A percentile compares a stretch with the other conserved stretches of the same genome.
These are phyloP conservation scores for Aspergillus alliaceus DNA, from an alignment of 2,329 filamentous ascomycete species.

Conservation along the genomic window DNA sequence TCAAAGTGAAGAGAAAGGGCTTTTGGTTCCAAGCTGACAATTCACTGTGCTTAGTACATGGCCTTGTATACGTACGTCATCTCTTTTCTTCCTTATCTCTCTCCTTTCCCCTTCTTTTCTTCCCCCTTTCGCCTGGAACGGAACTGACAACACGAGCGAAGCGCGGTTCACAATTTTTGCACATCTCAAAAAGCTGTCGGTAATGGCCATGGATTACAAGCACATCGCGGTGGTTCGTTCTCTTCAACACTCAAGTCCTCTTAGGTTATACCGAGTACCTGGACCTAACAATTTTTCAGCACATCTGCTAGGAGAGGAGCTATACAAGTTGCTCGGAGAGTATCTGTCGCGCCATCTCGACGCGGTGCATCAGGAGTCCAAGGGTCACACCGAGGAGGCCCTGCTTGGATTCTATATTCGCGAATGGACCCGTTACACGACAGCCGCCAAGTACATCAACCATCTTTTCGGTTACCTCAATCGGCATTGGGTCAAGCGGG, in stretches of 20 bases:
- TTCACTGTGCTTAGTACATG: slow-evolving; percentile 68
- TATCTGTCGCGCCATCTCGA: slow-evolving; percentile 79
- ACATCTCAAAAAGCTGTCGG: slow-evolving; percentile 91
- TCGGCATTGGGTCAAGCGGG: slow-evolving; percentile 96
- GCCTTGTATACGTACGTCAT: slow-evolving; percentile 77
- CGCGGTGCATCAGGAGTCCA: slow-evolving; percentile 69
- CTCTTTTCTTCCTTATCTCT: too few species aligned
- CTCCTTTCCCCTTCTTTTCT: too few species aligned
- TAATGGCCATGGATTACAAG: slow-evolving; percentile 51
- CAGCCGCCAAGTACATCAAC: slow-evolving; percentile 94
- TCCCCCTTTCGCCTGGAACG: slow-evolving; percentile 24
- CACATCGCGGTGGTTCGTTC: slow-evolving; percentile 69
- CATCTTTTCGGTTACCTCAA: slow-evolving; percentile 96
- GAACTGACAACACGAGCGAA: slow-evolving; percentile 37
- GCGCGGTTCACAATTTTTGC: slow-evolving; percentile 96
- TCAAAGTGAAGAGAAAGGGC: neutral
- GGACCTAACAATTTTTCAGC: slow-evolving; percentile 54
- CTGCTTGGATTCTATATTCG: slow-evolving; percentile 90
- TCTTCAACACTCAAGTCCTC: neutral
- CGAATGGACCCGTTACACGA: slow-evolving; percentile 95
- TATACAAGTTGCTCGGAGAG: slow-evolving; percentile 86
- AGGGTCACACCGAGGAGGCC: slow-evolving; percentile 82
- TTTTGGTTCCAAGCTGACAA: slow-evolving; percentile 13
- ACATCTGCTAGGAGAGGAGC: slow-evolving; percentile 90
- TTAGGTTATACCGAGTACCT: neutral